These are phyloP conservation scores for Alloascoidea africana DNA, from an alignment of 805 yeast species.

Conservation along the genomic window DNA sequence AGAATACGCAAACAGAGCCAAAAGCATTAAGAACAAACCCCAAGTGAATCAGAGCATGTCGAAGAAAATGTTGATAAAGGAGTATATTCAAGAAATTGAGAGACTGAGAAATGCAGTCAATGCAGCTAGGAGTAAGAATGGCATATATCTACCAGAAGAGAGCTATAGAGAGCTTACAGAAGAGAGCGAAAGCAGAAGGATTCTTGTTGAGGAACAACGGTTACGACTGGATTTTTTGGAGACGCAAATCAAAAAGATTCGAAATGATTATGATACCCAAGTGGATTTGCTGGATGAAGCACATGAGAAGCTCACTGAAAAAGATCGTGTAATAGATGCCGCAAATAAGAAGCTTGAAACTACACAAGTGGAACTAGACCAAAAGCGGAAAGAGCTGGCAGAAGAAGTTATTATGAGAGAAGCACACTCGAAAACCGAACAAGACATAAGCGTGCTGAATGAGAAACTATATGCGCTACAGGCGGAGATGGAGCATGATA, in stretches of 20 bases:
- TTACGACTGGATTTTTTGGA: slow-evolving; percentile 3
- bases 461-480: too few relatives aligned
- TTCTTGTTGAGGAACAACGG: slow-evolving; percentile 4
- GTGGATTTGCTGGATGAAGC: slow-evolving; percentile 7
- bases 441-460: too few relatives aligned
- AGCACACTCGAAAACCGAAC: too few relatives aligned
- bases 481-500: too few relatives aligned
- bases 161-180: slow-evolving; percentile 6
- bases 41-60: slow-evolving; percentile 50
- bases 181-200: slow-evolving; percentile 7
- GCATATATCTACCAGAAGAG: slow-evolving; percentile 7
- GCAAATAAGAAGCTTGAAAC: slow-evolving; percentile 5
- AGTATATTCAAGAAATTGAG: slow-evolving; percentile 39
- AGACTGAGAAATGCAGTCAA: slow-evolving; percentile 33
- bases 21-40: slow-evolving; percentile 59
- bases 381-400: too few relatives aligned
- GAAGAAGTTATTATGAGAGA: too few relatives aligned
- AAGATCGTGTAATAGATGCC: slow-evolving; percentile 5
- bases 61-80: slow-evolving; percentile 37
- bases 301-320: slow-evolving; percentile 8
- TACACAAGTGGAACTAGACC: slow-evolving; percentile 4
- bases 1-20: slow-evolving; percentile 80
- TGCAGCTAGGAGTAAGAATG: slow-evolving; percentile 5
- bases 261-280: slow-evolving; percentile 3
- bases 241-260: not conserved